These are phyloP conservation scores for Dalbergia oliveri DNA, from an alignment of 306 rosid genomes.

Conservation along the genomic window DNA sequence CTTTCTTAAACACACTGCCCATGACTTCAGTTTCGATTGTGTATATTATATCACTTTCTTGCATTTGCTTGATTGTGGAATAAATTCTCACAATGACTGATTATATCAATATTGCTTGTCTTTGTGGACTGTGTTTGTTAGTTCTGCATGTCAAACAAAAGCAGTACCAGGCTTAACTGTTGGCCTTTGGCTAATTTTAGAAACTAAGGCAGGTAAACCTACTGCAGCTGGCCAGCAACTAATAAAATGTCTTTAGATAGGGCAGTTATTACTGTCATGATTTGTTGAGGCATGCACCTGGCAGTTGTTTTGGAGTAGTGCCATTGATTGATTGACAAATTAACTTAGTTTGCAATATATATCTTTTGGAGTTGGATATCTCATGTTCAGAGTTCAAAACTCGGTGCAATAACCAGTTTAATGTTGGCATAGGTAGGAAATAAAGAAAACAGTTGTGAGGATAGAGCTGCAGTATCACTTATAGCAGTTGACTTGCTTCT, in stretches of 20 bases:
- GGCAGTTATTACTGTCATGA: background rate
- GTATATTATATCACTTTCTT: background rate
- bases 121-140: slow-evolving; percentile 14
- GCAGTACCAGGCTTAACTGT: background rate
- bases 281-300: slow-evolving; percentile 1
- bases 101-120: slow-evolving; percentile 16
- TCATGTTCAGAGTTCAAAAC: slow-evolving; percentile 13
- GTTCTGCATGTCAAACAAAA: slow-evolving; percentile 29
- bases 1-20: background rate
- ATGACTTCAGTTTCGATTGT: slow-evolving; percentile 5
- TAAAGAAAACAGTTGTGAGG: background rate
- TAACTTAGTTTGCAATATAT: background rate
- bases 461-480: slow-evolving; percentile 23
- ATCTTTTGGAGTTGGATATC: slow-evolving; percentile 16
- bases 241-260: slow-evolving; percentile 2
- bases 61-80: slow-evolving; percentile 11
- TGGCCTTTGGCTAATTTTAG: background rate
- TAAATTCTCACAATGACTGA: background rate
- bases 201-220: background rate
- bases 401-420: background rate
- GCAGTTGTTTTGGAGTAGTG: slow-evolving; percentile 34
- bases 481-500: slow-evolving; percentile 9
- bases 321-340: background rate
- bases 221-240: slow-evolving; percentile 14
- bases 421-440: background rate